Evolutionary conservation across 2,329 filamentous ascomycete genomes (phyloP).

Genomic region (Ciborinia camelliae): DNA sequence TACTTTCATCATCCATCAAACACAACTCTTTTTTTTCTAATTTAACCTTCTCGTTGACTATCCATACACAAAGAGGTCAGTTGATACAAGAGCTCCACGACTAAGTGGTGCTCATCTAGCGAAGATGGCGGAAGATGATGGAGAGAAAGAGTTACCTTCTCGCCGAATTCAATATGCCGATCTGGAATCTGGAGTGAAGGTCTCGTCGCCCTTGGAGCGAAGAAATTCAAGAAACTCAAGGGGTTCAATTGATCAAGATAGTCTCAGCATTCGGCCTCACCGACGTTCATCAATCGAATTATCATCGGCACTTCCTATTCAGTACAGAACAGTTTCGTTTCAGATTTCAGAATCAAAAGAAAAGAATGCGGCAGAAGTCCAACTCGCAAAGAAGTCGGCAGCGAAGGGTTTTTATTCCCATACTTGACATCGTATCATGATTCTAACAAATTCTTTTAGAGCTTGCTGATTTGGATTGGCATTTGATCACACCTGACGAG

Average conservation of each 20-base stretch:
- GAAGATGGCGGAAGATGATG: background rate
- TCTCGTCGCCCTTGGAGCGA: background rate
- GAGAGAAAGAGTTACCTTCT: background rate
- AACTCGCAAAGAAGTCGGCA: conserved; percentile 42
- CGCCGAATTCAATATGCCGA: background rate
- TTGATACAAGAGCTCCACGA: background rate
- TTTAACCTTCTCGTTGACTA: background rate
- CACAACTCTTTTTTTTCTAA: background rate
- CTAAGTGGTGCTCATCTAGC: background rate
- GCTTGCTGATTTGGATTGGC: conserved; percentile 63
- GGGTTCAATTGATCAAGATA: background rate
- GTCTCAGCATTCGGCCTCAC: background rate
- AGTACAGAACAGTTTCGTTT: conserved; percentile 53
- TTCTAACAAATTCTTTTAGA: background rate
- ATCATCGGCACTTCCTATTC: conserved; percentile 45
- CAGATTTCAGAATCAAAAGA: conserved; percentile 53
- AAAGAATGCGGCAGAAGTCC: conserved; percentile 42
- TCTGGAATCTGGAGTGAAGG: background rate
- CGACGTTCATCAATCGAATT: conserved; percentile 38
- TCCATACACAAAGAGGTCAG: background rate
- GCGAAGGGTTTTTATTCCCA: conserved; percentile 41
- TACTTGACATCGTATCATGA: background rate
- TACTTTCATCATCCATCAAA: background rate
- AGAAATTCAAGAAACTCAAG: conserved; percentile 1
- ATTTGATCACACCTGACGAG: conserved; percentile 55